These are phyloP conservation scores for Lobosporangium transversale DNA, from an alignment of 192 early-diverging fungal genomes.

Conservation along the genomic window DNA sequence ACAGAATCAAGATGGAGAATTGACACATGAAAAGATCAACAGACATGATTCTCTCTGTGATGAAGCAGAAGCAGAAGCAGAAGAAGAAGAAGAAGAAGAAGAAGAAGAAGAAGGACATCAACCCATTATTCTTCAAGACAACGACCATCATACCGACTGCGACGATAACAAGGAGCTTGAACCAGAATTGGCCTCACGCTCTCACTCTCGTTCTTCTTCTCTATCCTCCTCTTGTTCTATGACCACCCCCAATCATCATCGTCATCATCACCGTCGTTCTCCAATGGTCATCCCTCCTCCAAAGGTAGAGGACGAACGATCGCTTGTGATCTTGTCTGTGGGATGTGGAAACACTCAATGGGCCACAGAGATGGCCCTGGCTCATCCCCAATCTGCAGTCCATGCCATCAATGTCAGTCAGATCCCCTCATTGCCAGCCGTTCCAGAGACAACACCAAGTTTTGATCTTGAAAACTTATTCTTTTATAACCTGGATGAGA, in stretches of 20 bases:
- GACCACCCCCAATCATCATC: conserved; percentile 10
- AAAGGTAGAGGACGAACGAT: conserved; percentile 25
- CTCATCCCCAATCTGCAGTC: conserved; percentile 47
- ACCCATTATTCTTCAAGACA: background rate
- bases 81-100: conserved; percentile 3
- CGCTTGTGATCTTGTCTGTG: conserved; percentile 44
- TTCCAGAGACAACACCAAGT: conserved; percentile 34
- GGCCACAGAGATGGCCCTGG: conserved; percentile 50
- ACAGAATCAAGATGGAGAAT: background rate
- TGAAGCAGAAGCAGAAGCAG: background rate
- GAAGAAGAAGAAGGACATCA: background rate
- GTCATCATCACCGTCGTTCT: too few relatives aligned
- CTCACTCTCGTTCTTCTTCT: too few relatives aligned
- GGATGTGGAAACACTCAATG: conserved; percentile 48
- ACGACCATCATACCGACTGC: background rate
- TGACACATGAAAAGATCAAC: too few relatives aligned
- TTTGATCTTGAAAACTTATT: conserved; percentile 52
- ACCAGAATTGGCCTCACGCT: background rate
- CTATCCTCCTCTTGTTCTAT: conserved; percentile 21
- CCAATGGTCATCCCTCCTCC: background rate
- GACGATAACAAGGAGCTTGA: background rate
- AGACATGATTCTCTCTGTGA: too few relatives aligned
- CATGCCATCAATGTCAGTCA: conserved; percentile 53
- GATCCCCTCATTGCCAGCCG: conserved; percentile 26
- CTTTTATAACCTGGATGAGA: conserved; percentile 52